Evolutionary conservation across 768 basidiomycete species (phyloP).

Genomic region (Rhizopogon vesiculosus): DNA sequence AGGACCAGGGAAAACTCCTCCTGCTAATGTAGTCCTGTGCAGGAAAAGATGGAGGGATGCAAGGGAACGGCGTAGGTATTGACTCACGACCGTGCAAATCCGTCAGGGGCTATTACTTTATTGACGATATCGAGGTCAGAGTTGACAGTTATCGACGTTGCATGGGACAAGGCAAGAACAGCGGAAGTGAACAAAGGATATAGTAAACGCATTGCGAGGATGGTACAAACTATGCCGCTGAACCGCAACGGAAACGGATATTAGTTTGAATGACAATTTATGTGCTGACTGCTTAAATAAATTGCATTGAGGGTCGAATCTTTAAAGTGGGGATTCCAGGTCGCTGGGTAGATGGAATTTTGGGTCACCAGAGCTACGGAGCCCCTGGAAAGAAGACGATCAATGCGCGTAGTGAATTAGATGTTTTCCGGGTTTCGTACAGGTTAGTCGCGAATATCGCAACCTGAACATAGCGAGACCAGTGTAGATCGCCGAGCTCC

Average conservation of each 20-base stretch:
- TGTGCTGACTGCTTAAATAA: too few species aligned
- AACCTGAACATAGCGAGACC: too few species aligned
- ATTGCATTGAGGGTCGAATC: too few species aligned
- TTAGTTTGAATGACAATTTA: neutral
- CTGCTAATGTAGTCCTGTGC: conserved; percentile 40
- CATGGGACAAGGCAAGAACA: conserved; percentile 4
- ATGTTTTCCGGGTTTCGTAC: too few species aligned
- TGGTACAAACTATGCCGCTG: neutral
- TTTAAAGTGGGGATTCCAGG: too few species aligned
- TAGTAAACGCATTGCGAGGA: neutral
- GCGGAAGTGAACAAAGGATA: neutral
- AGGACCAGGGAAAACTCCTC: conserved; percentile 45
- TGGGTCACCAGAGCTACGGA: too few species aligned
- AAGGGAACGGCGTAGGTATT: neutral
- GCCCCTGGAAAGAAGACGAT: too few species aligned
- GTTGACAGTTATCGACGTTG: conserved; percentile 12
- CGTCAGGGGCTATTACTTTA: conserved; percentile 44
- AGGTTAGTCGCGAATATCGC: too few species aligned
- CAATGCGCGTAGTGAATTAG: too few species aligned
- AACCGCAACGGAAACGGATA: neutral
- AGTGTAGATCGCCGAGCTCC: too few species aligned
- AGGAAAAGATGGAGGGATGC: neutral
- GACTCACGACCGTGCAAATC: conserved; percentile 35
- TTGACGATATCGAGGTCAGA: conserved; percentile 36
- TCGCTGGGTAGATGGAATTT: neutral